Evolutionary conservation across 1,284 basidiomycete genomes (phyloP).

Genomic region (Taiwanofungus camphoratus): DNA sequence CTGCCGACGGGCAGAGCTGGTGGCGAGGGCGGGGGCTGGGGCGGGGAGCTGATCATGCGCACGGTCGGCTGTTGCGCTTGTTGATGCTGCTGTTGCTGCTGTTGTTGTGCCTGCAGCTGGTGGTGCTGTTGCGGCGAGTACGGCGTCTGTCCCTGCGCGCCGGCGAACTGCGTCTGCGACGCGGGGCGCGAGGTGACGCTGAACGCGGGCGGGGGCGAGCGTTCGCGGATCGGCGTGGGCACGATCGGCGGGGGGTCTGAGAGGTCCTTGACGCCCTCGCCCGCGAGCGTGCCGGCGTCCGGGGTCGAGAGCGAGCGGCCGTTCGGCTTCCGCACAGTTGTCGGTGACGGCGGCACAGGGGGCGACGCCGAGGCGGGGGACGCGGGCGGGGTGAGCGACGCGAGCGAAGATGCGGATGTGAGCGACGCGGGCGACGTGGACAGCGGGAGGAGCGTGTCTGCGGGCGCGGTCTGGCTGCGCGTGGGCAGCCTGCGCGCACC

Average conservation of each 20-base stretch:
- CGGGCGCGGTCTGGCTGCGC: conserved; percentile 25
- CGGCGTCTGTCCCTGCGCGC: too few relatives aligned
- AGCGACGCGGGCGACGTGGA: conserved; percentile 11
- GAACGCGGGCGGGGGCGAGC: conserved; percentile 56
- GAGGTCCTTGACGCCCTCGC: conserved; percentile 19
- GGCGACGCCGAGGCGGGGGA: not conserved
- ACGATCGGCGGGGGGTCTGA: conserved; percentile 36
- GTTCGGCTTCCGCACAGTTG: conserved; percentile 16
- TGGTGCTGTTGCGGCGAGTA: conserved; percentile 4
- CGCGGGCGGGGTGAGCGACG: not conserved
- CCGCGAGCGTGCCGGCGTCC: conserved; percentile 15
- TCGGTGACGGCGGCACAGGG: conserved; percentile 15
- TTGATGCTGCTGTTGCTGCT: conserved; percentile 11
- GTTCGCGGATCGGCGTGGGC: conserved; percentile 59
- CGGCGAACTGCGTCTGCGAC: conserved; percentile 22
- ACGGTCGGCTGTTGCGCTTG: not conserved
- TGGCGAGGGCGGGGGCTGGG: not conserved
- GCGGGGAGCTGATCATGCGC: not conserved
- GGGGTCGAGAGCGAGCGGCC: conserved; percentile 24
- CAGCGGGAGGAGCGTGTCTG: conserved; percentile 13
- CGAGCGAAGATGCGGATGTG: conserved; percentile 9
- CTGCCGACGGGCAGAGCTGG: not conserved
- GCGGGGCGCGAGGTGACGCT: conserved; percentile 61
- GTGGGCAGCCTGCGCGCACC: conserved; percentile 15
- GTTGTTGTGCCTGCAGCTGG: conserved; percentile 7